Conservation (phyloP, 805 yeast species). For the Kazachstania psychrophila region DNA sequence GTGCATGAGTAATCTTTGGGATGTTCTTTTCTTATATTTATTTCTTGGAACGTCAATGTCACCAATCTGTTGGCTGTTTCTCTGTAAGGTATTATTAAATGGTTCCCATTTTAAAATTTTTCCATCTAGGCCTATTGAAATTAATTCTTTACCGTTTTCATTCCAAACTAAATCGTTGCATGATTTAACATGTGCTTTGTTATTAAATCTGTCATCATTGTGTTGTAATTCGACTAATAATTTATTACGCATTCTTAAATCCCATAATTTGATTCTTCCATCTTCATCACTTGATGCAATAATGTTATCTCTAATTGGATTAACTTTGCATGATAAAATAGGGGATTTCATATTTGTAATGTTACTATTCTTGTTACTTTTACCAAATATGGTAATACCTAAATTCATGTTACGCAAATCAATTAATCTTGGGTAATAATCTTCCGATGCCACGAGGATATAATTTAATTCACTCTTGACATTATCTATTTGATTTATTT, state of each 20-base stretch:
- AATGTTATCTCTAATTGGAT: slow-evolving; percentile 50
- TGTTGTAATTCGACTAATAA: slow-evolving; percentile 18
- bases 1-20: slow-evolving; percentile 18
- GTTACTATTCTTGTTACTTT: slow-evolving; percentile 47
- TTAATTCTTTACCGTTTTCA: slow-evolving; percentile 49
- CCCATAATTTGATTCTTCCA: slow-evolving; percentile 82
- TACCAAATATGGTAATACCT: slow-evolving; percentile 59
- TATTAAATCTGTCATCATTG: slow-evolving; percentile 5
- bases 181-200: slow-evolving; percentile 64
- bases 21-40: slow-evolving; percentile 17
- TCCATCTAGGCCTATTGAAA: slow-evolving; percentile 73
- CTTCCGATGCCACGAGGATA: slow-evolving; percentile 70
- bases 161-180: slow-evolving; percentile 78
- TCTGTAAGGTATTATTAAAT: slow-evolving; percentile 7
- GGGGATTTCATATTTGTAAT: slow-evolving; percentile 36
- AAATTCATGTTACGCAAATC: slow-evolving; percentile 68
- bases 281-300: slow-evolving; percentile 75
- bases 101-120: slow-evolving; percentile 62
- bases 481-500: slow-evolving; percentile 56
- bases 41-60: slow-evolving; percentile 18
- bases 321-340: slow-evolving; percentile 52
- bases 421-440: slow-evolving; percentile 55
- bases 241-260: slow-evolving; percentile 41
- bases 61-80: slow-evolving; percentile 12
- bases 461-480: slow-evolving; percentile 29